A percentile compares a stretch with the other conserved stretches of the same genome.
phyloP scores from a whole-genome alignment of 192 early-diverging fungal genomes.

The Backusella circina region DNA sequence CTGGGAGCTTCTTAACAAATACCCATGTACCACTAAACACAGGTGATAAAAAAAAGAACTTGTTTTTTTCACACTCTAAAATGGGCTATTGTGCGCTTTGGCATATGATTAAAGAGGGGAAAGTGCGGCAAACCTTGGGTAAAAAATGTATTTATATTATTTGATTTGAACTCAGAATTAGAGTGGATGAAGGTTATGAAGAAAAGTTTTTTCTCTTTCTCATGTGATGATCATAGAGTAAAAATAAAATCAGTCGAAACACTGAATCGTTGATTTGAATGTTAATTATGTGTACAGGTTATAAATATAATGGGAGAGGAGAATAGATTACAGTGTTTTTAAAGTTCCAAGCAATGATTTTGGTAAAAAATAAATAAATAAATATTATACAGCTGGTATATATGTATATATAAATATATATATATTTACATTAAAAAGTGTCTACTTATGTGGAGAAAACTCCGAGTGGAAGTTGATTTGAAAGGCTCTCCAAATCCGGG shows the following conservation, averaged over 20 bases:
- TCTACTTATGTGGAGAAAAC: not conserved
- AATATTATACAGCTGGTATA: not conserved
- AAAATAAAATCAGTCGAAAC: not conserved
- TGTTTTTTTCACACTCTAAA: not conserved
- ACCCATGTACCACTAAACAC: not conserved
- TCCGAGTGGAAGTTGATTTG: not conserved
- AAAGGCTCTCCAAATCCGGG: not conserved
- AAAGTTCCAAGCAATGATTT: not conserved
- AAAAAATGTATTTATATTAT: not conserved
- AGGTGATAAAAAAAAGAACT: not conserved
- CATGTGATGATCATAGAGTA: conserved; percentile 1
- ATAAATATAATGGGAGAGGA: not conserved
- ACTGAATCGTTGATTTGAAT: not conserved
- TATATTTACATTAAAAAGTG: not conserved
- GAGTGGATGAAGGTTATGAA: not conserved
- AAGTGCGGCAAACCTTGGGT: conserved; percentile 10
- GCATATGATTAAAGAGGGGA: not conserved
- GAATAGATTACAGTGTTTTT: not conserved
- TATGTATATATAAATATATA: too few relatives aligned
- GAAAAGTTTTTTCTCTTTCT: not conserved
- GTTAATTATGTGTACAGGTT: too few relatives aligned
- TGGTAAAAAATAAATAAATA: not conserved
- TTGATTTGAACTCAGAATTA: not conserved
- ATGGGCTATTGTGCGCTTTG: not conserved
- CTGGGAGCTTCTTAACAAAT: too few relatives aligned